Percentiles rank a stretch among this genome's conserved stretches.
Evolutionary conservation across 1,284 basidiomycete genomes (phyloP).

Genomic region (Cryptococcus amylolentus): DNA sequence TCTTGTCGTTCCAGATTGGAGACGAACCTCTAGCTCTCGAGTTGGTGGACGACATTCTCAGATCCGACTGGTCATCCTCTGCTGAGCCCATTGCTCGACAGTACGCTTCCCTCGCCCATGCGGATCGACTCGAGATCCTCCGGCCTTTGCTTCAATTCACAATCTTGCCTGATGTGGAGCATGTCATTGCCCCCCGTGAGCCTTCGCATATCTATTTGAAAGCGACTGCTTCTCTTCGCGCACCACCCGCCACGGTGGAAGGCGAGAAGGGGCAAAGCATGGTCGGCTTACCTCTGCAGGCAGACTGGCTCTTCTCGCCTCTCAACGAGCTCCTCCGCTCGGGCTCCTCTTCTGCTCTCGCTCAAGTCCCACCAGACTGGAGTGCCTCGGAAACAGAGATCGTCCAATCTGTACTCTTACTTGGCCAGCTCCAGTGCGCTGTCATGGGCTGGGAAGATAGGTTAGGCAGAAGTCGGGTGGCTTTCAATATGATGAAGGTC

Average conservation of each 20-base stretch:
- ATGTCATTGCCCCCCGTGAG: conserved; percentile 37
- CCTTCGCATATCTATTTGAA: conserved; percentile 48
- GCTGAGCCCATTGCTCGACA: conserved; percentile 4
- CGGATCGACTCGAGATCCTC: conserved; percentile 43
- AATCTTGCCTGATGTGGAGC: conserved; percentile 41
- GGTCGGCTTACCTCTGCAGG: conserved; percentile 61
- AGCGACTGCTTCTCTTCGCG: conserved; percentile 49
- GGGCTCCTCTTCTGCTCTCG: conserved; percentile 68
- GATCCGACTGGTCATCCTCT: conserved; percentile 22
- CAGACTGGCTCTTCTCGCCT: conserved; percentile 70
- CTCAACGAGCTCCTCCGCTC: conserved; percentile 79
- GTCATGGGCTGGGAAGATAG: conserved; percentile 7
- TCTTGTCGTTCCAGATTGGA: conserved; percentile 30
- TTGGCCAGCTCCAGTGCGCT: conserved; percentile 51
- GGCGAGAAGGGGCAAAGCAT: conserved; percentile 1
- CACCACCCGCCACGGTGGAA: conserved; percentile 4
- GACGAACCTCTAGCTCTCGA: conserved; percentile 48
- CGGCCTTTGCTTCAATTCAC: conserved; percentile 49
- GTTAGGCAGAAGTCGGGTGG: conserved; percentile 33
- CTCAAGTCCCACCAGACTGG: conserved; percentile 67
- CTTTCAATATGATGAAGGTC: conserved; percentile 83
- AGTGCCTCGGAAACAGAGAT: conserved; percentile 75
- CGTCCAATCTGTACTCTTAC: conserved; percentile 62
- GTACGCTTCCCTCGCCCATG: conserved; percentile 16
- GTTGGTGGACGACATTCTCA: conserved; percentile 42